Base-by-base conservation (phyloP, 2,329 filamentous ascomycete genomes). In the Fusarium ramigenum region DNA sequence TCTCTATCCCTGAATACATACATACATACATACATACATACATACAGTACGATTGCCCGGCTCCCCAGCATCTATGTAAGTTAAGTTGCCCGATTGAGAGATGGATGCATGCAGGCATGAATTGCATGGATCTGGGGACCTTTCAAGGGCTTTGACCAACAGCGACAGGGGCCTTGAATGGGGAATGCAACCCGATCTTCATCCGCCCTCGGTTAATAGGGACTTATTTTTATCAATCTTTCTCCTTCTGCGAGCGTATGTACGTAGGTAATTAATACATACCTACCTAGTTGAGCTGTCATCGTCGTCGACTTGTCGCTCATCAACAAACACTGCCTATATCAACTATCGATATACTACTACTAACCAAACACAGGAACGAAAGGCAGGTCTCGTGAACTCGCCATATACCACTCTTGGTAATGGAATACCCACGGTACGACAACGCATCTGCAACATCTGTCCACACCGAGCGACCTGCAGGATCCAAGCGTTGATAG, bases 51-150 rank as follows among this genome's bases (percentile, higher is more conserved):
- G 30, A 36, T 28, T 66, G 49, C 36, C 62, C 50, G 34, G 42
- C 63, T 42, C 40, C 50, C 34, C 18, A 57, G 30, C 21, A 50
- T 60, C n/a, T 12, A 25, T 25, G 25, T 25, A 57, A 56, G 62
- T 36, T 16, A 60, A 56, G 62, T 63, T 60, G 46, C 70, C 66
- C 53, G 61, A 73, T 73, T 66, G 44, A 73, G 69, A 66, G 62
- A 68, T 71, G 57, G 66, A 72, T 72, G 63, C 68, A 67, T 66
- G 62, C 67, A 69, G 66, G 53, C 40, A 70, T 59, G 61, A 58
- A 58, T n/a, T 58, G 42, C 60, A 73, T 69, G 65, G 53, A 69
- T 63, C 70, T 49, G 42, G 57, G 68, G 36, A 39, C 47, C 28
- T 43, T 37, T 19, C 36, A 39, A 39, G 18, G 18, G 25, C 43